phyloP scores from a whole-genome alignment of 1,284 basidiomycete genomes.

The Rugosomyces carneus region DNA sequence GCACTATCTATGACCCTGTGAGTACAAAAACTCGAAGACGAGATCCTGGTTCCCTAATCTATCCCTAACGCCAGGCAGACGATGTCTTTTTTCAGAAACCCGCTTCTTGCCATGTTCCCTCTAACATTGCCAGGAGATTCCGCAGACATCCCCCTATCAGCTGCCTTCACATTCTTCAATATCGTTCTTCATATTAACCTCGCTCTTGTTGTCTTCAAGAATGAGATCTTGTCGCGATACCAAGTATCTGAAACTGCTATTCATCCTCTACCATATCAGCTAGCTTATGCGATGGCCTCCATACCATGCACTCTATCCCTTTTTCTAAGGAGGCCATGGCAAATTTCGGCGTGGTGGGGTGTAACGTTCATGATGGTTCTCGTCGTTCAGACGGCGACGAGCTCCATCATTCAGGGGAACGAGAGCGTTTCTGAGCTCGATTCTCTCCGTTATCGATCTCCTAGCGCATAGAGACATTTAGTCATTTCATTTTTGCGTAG shows the following conservation, averaged over 20 bases:
- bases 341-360: constrained; percentile 48
- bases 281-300: constrained; percentile 38
- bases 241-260: constrained; percentile 20
- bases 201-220: constrained; percentile 31
- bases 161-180: constrained; percentile 36
- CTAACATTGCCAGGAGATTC: constrained; percentile 13
- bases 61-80: constrained; percentile 32
- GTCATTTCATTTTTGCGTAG: neutral
- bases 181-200: constrained; percentile 44
- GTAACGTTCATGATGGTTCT: constrained; percentile 35
- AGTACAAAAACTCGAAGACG: constrained; percentile 17
- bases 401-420: constrained; percentile 37
- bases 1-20: constrained; percentile 41
- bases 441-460: constrained; percentile 45
- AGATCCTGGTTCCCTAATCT: neutral
- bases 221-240: constrained; percentile 18
- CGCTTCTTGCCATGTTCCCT: constrained; percentile 39
- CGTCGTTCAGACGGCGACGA: constrained; percentile 37
- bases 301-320: constrained; percentile 42
- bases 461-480: constrained; percentile 47
- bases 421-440: constrained; percentile 45
- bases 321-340: constrained; percentile 42
- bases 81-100: constrained; percentile 37
- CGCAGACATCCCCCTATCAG: constrained; percentile 32
- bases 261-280: constrained; percentile 34